phyloP scores from a whole-genome alignment of 768 basidiomycete genomes.

The Gymnopilus junonius region DNA sequence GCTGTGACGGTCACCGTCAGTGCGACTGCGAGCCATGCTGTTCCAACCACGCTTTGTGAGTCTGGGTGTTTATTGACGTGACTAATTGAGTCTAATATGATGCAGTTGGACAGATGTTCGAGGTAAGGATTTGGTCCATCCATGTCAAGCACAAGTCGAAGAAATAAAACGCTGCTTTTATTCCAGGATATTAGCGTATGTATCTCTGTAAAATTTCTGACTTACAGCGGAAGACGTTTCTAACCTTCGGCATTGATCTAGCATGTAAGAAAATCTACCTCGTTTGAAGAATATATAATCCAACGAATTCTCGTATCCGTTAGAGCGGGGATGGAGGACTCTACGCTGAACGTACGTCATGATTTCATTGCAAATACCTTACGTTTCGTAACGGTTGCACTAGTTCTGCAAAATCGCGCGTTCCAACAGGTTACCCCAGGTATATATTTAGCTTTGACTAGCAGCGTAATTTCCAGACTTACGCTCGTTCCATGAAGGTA shows the following conservation, averaged over 20 bases:
- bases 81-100: too few relatives aligned
- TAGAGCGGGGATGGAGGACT: slow-evolving; percentile 20
- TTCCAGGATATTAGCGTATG: slow-evolving; percentile 14
- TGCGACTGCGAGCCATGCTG: slow-evolving; percentile 16
- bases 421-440: slow-evolving; percentile 23
- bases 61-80: background rate
- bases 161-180: background rate
- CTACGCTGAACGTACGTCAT: slow-evolving; percentile 14
- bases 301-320: background rate
- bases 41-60: slow-evolving; percentile 16
- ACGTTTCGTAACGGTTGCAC: background rate
- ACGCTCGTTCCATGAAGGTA: background rate
- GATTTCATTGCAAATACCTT: background rate
- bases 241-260: background rate
- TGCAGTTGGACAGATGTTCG: slow-evolving; percentile 19
- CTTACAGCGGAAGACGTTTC: background rate
- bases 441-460: too few relatives aligned
- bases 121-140: background rate
- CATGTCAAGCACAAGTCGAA: background rate
- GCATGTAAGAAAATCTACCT: background rate
- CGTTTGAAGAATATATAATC: background rate
- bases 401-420: slow-evolving; percentile 24
- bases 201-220: background rate
- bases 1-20: slow-evolving; percentile 17
- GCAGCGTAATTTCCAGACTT: too few relatives aligned